phyloP scores from a whole-genome alignment of 2,329 filamentous ascomycete species.

The Fusarium mangiferae region DNA sequence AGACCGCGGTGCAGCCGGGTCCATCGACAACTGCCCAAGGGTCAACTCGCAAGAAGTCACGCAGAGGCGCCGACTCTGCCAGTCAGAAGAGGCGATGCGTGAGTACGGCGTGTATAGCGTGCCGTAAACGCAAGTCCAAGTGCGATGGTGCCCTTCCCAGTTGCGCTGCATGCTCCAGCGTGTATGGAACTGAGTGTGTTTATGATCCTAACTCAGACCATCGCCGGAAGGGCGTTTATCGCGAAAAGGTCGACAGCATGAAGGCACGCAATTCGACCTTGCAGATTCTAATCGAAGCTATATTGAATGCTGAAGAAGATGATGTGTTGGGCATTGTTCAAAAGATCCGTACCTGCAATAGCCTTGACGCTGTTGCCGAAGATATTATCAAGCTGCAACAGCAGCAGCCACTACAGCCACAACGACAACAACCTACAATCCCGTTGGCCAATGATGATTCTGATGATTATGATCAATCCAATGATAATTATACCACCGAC shows the following conservation, averaged over 20 bases:
- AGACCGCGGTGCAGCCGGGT: constrained; percentile 14
- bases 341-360: constrained; percentile 88
- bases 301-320: constrained; percentile 90
- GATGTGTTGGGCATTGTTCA: constrained; percentile 84
- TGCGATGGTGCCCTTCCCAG: constrained; percentile 92
- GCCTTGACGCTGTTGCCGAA: constrained; percentile 66
- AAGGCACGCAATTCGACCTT: constrained; percentile 89
- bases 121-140: constrained; percentile 82
- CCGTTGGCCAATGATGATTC: constrained; percentile 54
- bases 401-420: constrained; percentile 49
- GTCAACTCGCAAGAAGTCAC: constrained; percentile 57
- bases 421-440: constrained; percentile 50
- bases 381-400: constrained; percentile 59
- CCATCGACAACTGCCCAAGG: constrained; percentile 21
- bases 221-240: constrained; percentile 95
- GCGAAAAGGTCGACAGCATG: constrained; percentile 88
- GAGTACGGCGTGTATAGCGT: constrained; percentile 86
- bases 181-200: constrained; percentile 89
- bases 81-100: constrained; percentile 78
- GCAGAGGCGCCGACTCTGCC: constrained; percentile 60
- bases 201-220: constrained; percentile 98
- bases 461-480: constrained; percentile 52
- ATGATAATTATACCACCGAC: constrained; percentile 54
- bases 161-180: constrained; percentile 94
- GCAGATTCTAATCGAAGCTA: constrained; percentile 91